Base-by-base conservation (phyloP, 2,329 filamentous ascomycete species). In the Aureobasidium musti region DNA sequence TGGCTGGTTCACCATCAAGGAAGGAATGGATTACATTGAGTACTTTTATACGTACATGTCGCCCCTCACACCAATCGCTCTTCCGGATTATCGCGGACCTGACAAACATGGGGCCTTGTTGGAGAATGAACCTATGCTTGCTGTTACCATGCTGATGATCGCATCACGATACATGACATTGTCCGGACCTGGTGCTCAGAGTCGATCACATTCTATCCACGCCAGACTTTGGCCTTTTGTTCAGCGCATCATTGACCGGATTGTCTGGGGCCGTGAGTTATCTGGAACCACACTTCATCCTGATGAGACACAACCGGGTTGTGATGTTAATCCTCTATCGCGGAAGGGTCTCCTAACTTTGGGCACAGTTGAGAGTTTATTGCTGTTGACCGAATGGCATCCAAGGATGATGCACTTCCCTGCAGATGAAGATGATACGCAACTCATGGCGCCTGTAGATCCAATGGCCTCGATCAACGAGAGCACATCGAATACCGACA, bases 381-480 rank as follows among this genome's bases (percentile, higher is more conserved):
- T 99, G 82, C 89, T 99, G 30, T 82, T 99, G 52, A 98, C 94
- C 1, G 95, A 99, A 74, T 99, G 95, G 94, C 94, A 98, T 76
- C 95, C 95, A 5, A 87, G 94, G 6, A 93, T 93, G 19, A 83
- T 99, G 68, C 94, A 98, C 76, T 99, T 98, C 73, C 95, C 95
- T 3, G 87, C 87, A 0, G 85, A 86, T 53, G 86, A 88, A 67
- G 86, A 88, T 69, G 87, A 88, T 68, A 86, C 87, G 63, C 84
- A 87, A 39, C 81, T 89, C 47, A 79, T 89, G 69, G 80, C 85
- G 3, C 89, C 91, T 0, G 89, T 91, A 21, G 90, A 95, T 70
- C 85, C 87, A 1, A 88, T 87, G 1, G 89, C 89, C 21, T 86
- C 89, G 5, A 82, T 82, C 45, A 86, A 86, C 60, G 83, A 87